A percentile compares a stretch with the other conserved stretches of the same genome.
Evolutionary conservation across 2,329 filamentous ascomycete species (phyloP).

Genomic region (Microdochium trichocladiopsis): DNA sequence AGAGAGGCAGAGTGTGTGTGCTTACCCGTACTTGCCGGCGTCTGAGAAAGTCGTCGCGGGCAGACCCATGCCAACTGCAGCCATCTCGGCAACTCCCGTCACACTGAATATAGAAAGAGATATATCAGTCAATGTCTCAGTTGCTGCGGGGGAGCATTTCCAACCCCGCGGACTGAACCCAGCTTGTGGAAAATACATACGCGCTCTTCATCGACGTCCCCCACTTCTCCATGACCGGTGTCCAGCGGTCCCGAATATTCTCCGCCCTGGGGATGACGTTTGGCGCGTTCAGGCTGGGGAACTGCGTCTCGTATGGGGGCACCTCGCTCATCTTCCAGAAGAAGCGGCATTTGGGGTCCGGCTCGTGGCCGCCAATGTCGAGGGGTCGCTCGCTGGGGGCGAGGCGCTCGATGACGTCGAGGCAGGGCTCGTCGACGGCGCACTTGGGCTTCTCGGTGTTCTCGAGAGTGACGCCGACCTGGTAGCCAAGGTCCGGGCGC

Average conservation of each 20-base stretch:
- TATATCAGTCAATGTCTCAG: not conserved
- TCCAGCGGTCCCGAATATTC: conserved; percentile 43
- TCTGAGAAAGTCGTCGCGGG: conserved; percentile 44
- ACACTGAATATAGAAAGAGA: conserved; percentile 31
- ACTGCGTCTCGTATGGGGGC: conserved; percentile 46
- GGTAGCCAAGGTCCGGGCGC: conserved; percentile 51
- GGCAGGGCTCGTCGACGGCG: conserved; percentile 54
- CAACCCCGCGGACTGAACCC: too few species aligned
- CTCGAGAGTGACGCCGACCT: conserved; percentile 55
- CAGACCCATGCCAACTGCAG: conserved; percentile 47
- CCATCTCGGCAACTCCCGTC: conserved; percentile 50
- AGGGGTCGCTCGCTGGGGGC: conserved; percentile 48
- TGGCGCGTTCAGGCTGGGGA: conserved; percentile 45
- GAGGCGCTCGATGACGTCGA: conserved; percentile 47
- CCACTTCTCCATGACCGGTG: conserved; percentile 48
- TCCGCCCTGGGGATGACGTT: conserved; percentile 47
- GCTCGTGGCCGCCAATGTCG: conserved; percentile 47
- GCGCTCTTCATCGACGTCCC: conserved; percentile 53
- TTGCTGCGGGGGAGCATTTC: too few species aligned
- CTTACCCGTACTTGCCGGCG: conserved; percentile 48
- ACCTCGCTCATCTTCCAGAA: conserved; percentile 53
- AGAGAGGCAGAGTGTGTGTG: conserved; percentile 2
- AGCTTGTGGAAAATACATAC: conserved; percentile 26
- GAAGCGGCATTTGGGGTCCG: conserved; percentile 57
- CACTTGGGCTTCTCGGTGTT: conserved; percentile 59